Conservation (phyloP, 305 asterid species). For the Fraxinus dipetala region DNA sequence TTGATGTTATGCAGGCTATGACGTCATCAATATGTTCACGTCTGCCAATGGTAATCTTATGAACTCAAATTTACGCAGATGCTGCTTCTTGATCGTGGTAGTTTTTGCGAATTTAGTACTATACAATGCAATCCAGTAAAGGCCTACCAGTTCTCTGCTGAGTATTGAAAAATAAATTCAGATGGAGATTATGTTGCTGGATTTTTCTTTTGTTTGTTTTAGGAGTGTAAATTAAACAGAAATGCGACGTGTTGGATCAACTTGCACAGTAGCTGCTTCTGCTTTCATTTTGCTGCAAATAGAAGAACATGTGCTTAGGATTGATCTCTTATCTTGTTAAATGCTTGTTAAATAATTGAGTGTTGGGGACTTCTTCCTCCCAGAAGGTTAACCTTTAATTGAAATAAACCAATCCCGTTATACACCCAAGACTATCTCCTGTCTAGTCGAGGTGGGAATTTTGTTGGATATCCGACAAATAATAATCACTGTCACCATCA, state of each 20-base stretch:
- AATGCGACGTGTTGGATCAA: not conserved
- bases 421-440: not conserved
- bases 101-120: not conserved
- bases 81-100: not conserved
- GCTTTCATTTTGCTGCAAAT: not conserved
- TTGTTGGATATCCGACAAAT: not conserved
- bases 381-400: not conserved
- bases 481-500: not conserved
- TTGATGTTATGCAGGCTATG: constrained; percentile 75
- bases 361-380: not conserved
- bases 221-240: not conserved
- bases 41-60: constrained; percentile 57
- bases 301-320: not conserved
- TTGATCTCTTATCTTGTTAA: not conserved
- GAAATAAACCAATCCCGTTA: not conserved
- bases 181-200: not conserved
- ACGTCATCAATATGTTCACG: constrained; percentile 47
- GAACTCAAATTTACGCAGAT: not conserved
- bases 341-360: not conserved
- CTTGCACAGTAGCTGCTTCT: not conserved
- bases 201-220: not conserved
- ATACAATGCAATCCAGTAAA: not conserved
- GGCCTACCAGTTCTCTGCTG: not conserved
- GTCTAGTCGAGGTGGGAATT: not conserved
- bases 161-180: not conserved